Conservation (phyloP, 441 rosid species). For the Croton laevigatus region DNA sequence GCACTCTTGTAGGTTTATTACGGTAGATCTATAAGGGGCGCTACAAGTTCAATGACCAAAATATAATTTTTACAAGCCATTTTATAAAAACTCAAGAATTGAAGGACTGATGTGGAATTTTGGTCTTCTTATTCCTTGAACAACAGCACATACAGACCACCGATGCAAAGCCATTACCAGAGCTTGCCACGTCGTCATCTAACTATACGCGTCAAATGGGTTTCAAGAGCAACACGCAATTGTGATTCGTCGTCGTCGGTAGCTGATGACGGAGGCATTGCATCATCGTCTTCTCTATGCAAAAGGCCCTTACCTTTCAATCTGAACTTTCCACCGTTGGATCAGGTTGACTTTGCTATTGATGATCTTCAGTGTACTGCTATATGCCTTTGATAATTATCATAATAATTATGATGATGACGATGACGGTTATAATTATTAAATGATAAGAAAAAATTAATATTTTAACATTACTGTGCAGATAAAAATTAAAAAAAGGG, state of each 20-base stretch:
- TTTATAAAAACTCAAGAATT: no score
- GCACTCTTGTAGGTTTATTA: no score
- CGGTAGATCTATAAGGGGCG: no score
- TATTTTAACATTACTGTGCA: conserved; percentile 24
- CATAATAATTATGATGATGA: conserved; percentile 18
- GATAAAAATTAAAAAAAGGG: conserved; percentile 12
- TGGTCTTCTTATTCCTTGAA: no score
- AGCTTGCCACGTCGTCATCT: no score
- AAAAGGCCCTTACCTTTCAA: conserved; percentile 47
- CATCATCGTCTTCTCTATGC: conserved; percentile 24
- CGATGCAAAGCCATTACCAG: no score
- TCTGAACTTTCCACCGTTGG: conserved; percentile 82
- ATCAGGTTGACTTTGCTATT: conserved; percentile 42
- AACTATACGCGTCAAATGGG: conserved; percentile 29
- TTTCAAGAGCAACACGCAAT: conserved; percentile 42
- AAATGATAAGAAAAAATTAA: neutral
- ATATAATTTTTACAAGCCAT: no score
- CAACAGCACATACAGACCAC: no score
- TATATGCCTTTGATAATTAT: conserved; percentile 58
- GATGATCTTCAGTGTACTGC: conserved; percentile 66
- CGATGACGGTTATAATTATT: neutral
- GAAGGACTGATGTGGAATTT: no score
- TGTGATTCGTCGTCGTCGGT: conserved; percentile 92
- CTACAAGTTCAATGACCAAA: no score
- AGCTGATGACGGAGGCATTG: conserved; percentile 50